These are phyloP conservation scores for Aspergillus costaricaensis DNA, from an alignment of 2,329 filamentous ascomycete species.

Conservation along the genomic window DNA sequence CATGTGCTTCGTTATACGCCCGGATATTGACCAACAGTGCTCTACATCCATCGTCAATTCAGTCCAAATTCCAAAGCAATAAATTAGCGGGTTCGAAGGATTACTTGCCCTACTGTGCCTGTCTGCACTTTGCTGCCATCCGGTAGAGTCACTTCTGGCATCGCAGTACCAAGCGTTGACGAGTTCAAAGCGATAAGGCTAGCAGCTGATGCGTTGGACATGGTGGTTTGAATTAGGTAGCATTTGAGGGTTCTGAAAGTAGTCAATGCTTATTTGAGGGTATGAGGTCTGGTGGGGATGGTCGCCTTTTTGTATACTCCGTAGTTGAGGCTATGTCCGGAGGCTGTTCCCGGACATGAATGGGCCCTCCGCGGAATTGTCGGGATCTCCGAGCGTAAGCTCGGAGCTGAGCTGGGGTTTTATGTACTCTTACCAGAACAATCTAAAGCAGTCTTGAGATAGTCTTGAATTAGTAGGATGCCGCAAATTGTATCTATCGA, in stretches of 20 bases:
- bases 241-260: not conserved
- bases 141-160: slow-evolving; percentile 4
- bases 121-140: slow-evolving; percentile 7
- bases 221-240: not conserved
- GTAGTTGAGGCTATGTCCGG: not conserved
- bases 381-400: not conserved
- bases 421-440: not conserved
- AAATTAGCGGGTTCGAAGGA: not conserved
- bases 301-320: not conserved
- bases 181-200: not conserved
- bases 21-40: not conserved
- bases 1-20: not conserved
- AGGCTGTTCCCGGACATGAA: not conserved
- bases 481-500: not conserved
- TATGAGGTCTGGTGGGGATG: not conserved
- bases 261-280: not conserved
- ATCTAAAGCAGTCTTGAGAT: not conserved
- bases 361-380: not conserved
- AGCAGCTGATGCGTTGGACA: not conserved
- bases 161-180: not conserved
- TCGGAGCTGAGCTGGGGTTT: not conserved
- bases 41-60: not conserved
- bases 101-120: not conserved
- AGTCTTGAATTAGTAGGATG: not conserved
- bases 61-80: too few relatives aligned